These are phyloP conservation scores for Mytilinidion resinicola DNA, from an alignment of 495 filamentous ascomycete genomes.

Conservation along the genomic window DNA sequence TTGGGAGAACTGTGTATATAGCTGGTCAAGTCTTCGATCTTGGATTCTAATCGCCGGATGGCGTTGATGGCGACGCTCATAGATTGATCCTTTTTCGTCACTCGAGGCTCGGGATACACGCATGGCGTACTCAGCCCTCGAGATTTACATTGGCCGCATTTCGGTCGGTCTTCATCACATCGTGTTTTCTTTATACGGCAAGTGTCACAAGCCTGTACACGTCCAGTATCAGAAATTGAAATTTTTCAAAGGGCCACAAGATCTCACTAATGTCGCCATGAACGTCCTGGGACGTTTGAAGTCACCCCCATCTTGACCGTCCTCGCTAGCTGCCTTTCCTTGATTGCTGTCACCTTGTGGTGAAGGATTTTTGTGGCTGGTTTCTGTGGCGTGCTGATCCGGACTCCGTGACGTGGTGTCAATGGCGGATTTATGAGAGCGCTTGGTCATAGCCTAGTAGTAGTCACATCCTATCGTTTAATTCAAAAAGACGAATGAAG, in stretches of 20 bases:
- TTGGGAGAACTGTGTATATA: neutral
- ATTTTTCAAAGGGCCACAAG: neutral
- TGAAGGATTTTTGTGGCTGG: neutral
- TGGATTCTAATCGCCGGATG: conserved; percentile 22
- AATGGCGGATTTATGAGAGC: neutral
- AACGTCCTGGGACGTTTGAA: conserved; percentile 13
- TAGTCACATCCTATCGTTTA: neutral
- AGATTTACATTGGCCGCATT: conserved; percentile 23
- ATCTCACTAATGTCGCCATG: conserved; percentile 17
- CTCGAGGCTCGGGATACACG: conserved; percentile 13
- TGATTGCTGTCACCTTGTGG: neutral
- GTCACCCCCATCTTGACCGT: neutral
- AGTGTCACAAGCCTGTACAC: conserved; percentile 15
- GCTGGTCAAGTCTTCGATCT: conserved; percentile 20
- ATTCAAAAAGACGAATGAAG: neutral
- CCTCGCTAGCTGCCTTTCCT: neutral
- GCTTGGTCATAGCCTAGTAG: conserved; percentile 22
- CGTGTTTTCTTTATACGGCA: conserved; percentile 20
- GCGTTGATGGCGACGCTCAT: conserved; percentile 26
- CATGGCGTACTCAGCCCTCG: conserved; percentile 6
- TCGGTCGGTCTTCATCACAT: conserved; percentile 26
- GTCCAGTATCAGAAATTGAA: neutral
- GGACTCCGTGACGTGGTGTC: neutral
- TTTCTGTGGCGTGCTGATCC: neutral
- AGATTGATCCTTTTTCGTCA: conserved; percentile 27